phyloP scores from a whole-genome alignment of 495 filamentous ascomycete genomes.

The Talaromyces wortmannii region DNA sequence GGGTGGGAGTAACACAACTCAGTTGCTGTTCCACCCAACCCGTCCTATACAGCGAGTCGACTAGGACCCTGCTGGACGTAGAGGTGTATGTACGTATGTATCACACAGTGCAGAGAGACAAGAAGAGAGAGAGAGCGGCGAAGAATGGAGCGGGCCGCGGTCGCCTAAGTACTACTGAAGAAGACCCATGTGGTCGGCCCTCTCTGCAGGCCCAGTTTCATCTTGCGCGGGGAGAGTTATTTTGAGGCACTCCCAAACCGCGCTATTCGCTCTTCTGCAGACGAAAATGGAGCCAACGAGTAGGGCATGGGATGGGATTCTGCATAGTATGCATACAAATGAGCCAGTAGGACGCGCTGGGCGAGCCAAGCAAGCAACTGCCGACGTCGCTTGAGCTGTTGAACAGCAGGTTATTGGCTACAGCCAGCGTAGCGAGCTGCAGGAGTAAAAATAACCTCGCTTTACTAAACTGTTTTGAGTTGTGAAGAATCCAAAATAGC shows the following conservation, averaged over 20 bases:
- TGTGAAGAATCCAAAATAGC: background rate
- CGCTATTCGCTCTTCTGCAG: background rate
- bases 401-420: background rate
- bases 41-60: background rate
- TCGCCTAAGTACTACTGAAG: background rate
- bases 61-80: background rate
- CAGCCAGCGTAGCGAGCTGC: background rate
- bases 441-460: background rate
- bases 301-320: too few species aligned
- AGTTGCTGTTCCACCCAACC: background rate
- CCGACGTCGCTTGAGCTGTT: background rate
- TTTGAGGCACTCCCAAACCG: constrained; percentile 2
- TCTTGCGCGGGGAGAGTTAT: constrained; percentile 2
- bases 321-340: background rate
- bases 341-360: background rate
- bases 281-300: background rate
- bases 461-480: background rate
- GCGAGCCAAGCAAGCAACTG: background rate
- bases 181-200: background rate
- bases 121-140: background rate
- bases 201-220: background rate
- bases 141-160: background rate
- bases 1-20: background rate
- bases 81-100: background rate
- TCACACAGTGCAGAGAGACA: background rate